Evolutionary conservation across 2,329 filamentous ascomycete species (phyloP), one percentile per base, ranked within the genome.

Genomic region (Leptodontidium sp.): DNA sequence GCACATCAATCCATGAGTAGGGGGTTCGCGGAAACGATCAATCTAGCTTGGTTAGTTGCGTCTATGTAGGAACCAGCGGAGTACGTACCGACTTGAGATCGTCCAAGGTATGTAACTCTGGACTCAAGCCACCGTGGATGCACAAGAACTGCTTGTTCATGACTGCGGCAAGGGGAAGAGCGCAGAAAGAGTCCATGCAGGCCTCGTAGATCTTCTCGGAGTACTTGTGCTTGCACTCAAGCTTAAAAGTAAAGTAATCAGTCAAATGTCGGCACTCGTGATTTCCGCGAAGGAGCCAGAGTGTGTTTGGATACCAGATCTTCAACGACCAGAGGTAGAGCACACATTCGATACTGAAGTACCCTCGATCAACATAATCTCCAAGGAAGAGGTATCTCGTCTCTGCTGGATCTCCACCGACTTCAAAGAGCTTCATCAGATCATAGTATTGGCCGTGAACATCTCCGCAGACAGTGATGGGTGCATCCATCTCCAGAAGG

Each of bases 131-230:
- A 78, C 96, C 96, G 80, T 99, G 96, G 76, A 99, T 98, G 80
- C 96, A 99, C 75, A 99, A 84, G 82, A 99, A 99, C 81, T 99
- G 96, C 86, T 99, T 99, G 88, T 99, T 99, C 96, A 99, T 99
- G 75, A 99, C 91, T 35, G 96, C 96, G 67, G 96, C 96, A 75
- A 99, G 85, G 38, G 96, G 96, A 72, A 99, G 84, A 72, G 91
- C 87, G 84, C 96, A 99, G 86, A 99, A 99, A 0, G 96, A 97
- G 74, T 99, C 95, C 89, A 98, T 97, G 84, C 96, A 98, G 67
- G 96, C 95, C 78, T 99, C 95, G 80, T 99, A 99, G 69, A 99
- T 88, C 72, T 88, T 88, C 83, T 98, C 96, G 43, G 93, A 97
- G 83, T 99, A 99, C 82, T 99, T 99, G 88, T 99, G 96, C 85